Conservation (phyloP, 768 basidiomycete genomes). For the Termitomyces sp. region DNA sequence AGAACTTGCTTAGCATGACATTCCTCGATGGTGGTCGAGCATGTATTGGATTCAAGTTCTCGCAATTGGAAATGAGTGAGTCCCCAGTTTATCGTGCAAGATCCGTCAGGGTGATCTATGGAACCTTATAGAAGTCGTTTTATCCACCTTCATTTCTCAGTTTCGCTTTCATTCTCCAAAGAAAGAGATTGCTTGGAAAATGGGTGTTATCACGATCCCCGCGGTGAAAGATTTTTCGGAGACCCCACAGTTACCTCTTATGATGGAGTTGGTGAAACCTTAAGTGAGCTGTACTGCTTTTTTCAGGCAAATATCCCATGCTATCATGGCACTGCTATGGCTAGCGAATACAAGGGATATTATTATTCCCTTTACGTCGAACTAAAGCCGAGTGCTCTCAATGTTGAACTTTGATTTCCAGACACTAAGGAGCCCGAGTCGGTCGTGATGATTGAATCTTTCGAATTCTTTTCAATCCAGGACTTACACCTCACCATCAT, state of each 20-base stretch:
- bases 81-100: neutral
- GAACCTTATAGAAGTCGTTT: slow-evolving; percentile 15
- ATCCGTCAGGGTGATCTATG: neutral
- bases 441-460: too few species aligned
- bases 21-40: slow-evolving; percentile 13
- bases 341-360: too few species aligned
- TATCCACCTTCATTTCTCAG: slow-evolving; percentile 8
- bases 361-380: too few species aligned
- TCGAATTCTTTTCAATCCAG: too few species aligned
- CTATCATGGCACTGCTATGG: too few species aligned
- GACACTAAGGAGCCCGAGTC: too few species aligned
- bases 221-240: neutral
- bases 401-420: too few species aligned
- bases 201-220: neutral
- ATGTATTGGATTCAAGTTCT: slow-evolving; percentile 33
- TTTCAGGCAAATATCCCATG: too few species aligned
- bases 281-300: too few species aligned
- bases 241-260: neutral
- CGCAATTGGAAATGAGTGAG: slow-evolving; percentile 32
- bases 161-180: neutral
- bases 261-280: neutral
- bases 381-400: too few species aligned
- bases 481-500: too few species aligned
- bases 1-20: neutral
- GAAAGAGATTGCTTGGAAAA: neutral